Evolutionary conservation across 2,329 filamentous ascomycete species (phyloP), one percentile per base, ranked within the genome.

Genomic region (Harringtonia lauricola): DNA sequence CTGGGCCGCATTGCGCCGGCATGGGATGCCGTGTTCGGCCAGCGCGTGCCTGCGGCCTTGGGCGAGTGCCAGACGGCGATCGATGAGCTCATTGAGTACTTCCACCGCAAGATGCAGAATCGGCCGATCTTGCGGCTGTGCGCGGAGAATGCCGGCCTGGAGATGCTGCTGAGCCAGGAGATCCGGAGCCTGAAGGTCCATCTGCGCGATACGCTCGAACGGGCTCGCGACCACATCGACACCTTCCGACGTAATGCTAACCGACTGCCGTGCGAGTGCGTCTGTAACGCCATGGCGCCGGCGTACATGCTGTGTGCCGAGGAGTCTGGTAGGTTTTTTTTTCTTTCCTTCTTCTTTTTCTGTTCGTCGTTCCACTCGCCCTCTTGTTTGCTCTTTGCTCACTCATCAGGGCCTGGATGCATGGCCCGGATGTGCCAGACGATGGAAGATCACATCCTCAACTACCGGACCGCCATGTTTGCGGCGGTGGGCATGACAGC

Each of bases 391-490:
- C 12, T 31, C 30, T 2, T 36, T 31, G 4, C 13, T 9, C 30
- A 38, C 21, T 8, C 31, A n/a, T n/a, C 21, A 41, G 64, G 69
- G 4, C 4, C 31, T 0, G 74, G 75, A 3, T 61, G 55, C 12
- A 76, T 60, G 52, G 57, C 45, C 30, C 64, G 73, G 3, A 79
- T 79, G 70, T 78, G 75, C 49, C 45, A 39, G 0, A 48, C 59
- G 22, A 75, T 80, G 71, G 43, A 43, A 0, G 35, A 49, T 0
- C 64, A 76, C 43, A 63, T 79, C 2, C 55, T 64, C 0, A 31
- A 39, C 0, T 41, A 55, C 4, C 64, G 66, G 3, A 47, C 59
- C 12, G 51, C 47, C 1, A 79, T 79, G 73, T 79, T 79, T 52
- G 47, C 52, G 3, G 49, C 61, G 5, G 68, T 70, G 1, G 64